Conservation (phyloP, 441 rosid species). For the Corymbia calophylla region DNA sequence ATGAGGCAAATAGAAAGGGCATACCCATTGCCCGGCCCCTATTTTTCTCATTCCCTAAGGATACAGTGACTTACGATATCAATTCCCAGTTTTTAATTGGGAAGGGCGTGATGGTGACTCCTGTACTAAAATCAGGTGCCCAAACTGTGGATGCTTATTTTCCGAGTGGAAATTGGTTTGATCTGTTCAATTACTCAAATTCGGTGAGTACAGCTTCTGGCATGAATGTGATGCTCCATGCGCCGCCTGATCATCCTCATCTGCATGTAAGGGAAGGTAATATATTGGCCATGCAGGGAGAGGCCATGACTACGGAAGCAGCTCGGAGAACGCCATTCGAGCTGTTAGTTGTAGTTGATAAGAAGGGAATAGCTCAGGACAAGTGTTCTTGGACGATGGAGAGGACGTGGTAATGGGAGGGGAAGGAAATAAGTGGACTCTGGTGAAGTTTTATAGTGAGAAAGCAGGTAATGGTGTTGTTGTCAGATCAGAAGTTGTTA, state of each 20-base stretch:
- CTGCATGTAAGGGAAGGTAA: constrained; percentile 59
- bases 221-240: not conserved
- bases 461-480: constrained; percentile 5
- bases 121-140: constrained; percentile 27
- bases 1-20: not conserved
- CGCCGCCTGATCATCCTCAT: constrained; percentile 42
- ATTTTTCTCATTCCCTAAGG: not conserved
- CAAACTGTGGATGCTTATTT: constrained; percentile 43
- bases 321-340: constrained; percentile 49
- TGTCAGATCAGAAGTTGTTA: constrained; percentile 37
- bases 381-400: constrained; percentile 63
- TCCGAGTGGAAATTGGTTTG: constrained; percentile 56
- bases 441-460: constrained; percentile 32
- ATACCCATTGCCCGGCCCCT: not conserved
- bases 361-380: constrained; percentile 29
- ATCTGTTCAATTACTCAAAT: constrained; percentile 43
- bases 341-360: constrained; percentile 45
- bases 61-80: not conserved
- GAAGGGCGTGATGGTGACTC: constrained; percentile 51
- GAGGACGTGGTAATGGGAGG: constrained; percentile 48
- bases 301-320: constrained; percentile 50
- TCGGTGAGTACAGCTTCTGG: constrained; percentile 1
- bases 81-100: constrained; percentile 40
- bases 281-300: constrained; percentile 71
- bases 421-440: constrained; percentile 39